Evolutionary conservation across 371 early-diverging fungal species (phyloP).

Genomic region (Mortierella sp.): DNA sequence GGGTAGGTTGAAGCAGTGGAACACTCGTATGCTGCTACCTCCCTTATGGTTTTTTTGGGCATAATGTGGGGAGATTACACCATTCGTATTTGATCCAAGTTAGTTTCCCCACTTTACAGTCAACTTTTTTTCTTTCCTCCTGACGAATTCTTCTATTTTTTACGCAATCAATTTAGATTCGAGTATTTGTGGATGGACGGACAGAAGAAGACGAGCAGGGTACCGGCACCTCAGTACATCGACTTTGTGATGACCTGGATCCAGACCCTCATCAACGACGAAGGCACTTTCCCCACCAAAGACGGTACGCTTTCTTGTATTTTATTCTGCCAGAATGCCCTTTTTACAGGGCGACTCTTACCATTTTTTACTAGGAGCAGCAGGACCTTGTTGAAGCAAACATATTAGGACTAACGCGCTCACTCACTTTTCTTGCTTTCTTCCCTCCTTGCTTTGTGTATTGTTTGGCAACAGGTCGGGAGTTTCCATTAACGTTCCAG

Average conservation of each 20-base stretch:
- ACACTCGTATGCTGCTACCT: background rate
- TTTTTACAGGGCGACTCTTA: too few relatives aligned
- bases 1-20: slow-evolving; percentile 61
- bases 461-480: slow-evolving; percentile 59
- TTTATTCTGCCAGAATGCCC: background rate
- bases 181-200: slow-evolving; percentile 96
- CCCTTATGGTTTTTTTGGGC: background rate
- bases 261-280: slow-evolving; percentile 89
- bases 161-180: slow-evolving; percentile 57
- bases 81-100: background rate
- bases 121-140: background rate
- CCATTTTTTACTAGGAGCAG: too few relatives aligned
- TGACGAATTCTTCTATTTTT: background rate
- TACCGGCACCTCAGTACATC: slow-evolving; percentile 95
- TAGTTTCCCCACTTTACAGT: background rate
- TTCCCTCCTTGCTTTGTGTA: background rate
- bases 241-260: slow-evolving; percentile 94
- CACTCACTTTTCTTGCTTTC: background rate
- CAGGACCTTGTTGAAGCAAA: background rate
- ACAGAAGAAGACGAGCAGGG: slow-evolving; percentile 83
- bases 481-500: slow-evolving; percentile 88
- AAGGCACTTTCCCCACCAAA: slow-evolving; percentile 63
- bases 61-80: background rate
- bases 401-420: background rate
- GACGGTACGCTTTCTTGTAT: slow-evolving; percentile 30